phyloP scores from a whole-genome alignment of 148 eudicot species.

The Rhododendron ferrugineum region DNA sequence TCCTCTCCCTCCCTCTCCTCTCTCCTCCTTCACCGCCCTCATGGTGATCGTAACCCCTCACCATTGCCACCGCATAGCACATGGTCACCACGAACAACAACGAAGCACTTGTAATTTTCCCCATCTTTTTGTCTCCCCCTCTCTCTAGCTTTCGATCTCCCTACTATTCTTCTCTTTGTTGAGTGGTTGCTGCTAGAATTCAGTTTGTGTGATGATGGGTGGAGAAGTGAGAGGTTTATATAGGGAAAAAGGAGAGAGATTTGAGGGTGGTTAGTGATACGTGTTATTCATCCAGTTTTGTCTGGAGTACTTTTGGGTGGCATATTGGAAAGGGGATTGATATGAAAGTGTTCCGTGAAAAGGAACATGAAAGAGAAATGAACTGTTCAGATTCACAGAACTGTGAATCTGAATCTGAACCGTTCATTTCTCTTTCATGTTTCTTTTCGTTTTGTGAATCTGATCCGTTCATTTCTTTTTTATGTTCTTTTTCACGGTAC shows the following conservation, averaged over 20 bases:
- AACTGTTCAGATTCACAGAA: too few relatives aligned
- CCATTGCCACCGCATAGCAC: slow-evolving; percentile 1
- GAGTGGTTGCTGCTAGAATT: not conserved
- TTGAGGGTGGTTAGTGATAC: not conserved
- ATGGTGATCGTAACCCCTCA: not conserved
- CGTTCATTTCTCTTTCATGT: too few relatives aligned
- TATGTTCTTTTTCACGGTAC: too few relatives aligned
- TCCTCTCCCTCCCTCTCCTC: slow-evolving; percentile 11
- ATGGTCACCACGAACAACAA: slow-evolving; percentile 16
- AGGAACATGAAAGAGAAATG: too few relatives aligned
- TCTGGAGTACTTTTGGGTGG: not conserved
- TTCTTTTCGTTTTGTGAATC: too few relatives aligned
- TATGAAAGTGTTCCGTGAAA: too few relatives aligned
- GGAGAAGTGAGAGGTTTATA: not conserved
- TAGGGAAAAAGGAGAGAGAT: not conserved
- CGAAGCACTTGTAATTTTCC: slow-evolving; percentile 13
- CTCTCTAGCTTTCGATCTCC: not conserved
- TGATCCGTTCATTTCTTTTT: too few relatives aligned
- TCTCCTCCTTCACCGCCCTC: slow-evolving; percentile 7
- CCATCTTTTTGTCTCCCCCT: not conserved
- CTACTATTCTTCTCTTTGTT: not conserved
- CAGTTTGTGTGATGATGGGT: not conserved
- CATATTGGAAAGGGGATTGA: not conserved
- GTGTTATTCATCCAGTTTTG: not conserved
- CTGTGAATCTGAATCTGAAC: too few relatives aligned